Conservation (phyloP, 164 flowering plant genomes). For the Liquidambar formosana region DNA sequence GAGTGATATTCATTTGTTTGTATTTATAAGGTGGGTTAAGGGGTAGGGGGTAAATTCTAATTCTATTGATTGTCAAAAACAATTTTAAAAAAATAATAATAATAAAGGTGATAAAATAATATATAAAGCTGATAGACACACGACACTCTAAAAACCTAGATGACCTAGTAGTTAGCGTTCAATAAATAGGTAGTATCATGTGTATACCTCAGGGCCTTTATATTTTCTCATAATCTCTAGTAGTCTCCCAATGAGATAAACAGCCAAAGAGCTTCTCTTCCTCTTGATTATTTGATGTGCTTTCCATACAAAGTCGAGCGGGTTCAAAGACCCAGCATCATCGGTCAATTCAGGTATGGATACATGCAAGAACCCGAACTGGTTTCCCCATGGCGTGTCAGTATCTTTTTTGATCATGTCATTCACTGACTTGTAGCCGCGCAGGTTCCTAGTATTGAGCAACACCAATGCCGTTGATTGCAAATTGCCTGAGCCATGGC, state of each 20-base stretch:
- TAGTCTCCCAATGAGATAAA: constrained; percentile 32
- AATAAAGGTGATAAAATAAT: no score
- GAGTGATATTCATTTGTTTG: no score
- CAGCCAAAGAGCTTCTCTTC: constrained; percentile 38
- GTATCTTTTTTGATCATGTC: constrained; percentile 41
- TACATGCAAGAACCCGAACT: constrained; percentile 13
- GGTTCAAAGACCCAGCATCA: constrained; percentile 16
- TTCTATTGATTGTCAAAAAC: no score
- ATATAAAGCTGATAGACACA: no score
- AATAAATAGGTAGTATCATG: no score
- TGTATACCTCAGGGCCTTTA: constrained; percentile 49
- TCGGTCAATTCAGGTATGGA: constrained; percentile 7
- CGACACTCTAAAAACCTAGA: no score
- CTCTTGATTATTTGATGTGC: constrained; percentile 33
- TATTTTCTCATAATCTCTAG: constrained; percentile 33
- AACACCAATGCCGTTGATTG: constrained; percentile 48
- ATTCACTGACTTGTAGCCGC: constrained; percentile 31
- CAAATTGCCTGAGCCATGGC: constrained; percentile 12
- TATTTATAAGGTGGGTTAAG: no score
- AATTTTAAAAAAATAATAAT: no score
- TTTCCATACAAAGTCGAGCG: constrained; percentile 33
- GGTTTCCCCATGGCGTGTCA: constrained; percentile 23
- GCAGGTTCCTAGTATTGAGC: constrained; percentile 49
- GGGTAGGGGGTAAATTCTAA: no score
- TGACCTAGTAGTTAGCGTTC: no score